These are phyloP conservation scores for Penicillium nordicum DNA, from an alignment of 2,329 filamentous ascomycete genomes.

Conservation along the genomic window DNA sequence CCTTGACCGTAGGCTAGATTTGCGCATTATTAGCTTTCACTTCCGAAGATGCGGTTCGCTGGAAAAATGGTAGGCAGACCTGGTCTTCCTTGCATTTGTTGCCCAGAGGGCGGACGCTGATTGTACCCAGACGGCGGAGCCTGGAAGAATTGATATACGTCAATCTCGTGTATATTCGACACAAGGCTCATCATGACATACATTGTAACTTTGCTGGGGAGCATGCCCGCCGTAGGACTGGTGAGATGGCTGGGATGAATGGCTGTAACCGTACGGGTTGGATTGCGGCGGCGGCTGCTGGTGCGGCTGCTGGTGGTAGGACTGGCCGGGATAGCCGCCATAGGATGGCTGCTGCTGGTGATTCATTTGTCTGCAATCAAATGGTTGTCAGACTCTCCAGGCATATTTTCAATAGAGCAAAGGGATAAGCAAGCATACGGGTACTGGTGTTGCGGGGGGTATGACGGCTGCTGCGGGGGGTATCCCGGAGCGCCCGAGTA, in stretches of 20 bases:
- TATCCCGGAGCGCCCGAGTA: conserved; percentile 57
- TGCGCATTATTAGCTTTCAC: conserved; percentile 1
- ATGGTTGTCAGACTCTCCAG: conserved; percentile 4
- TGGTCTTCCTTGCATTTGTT: conserved; percentile 39
- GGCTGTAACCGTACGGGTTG: conserved; percentile 43
- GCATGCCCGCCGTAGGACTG: conserved; percentile 30
- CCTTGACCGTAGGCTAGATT: conserved; percentile 13
- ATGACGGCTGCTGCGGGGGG: conserved; percentile 48
- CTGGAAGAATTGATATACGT: conserved; percentile 16
- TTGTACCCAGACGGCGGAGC: conserved; percentile 33
- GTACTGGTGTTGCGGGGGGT: conserved; percentile 41
- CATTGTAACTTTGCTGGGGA: conserved; percentile 37
- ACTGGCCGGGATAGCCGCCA: conserved; percentile 39
- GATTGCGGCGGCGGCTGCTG: conserved; percentile 43
- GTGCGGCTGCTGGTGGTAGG: conserved; percentile 43
- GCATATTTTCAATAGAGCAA: conserved; percentile 1
- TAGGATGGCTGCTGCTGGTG: conserved; percentile 35
- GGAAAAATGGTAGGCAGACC: conserved; percentile 27
- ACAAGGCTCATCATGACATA: conserved; percentile 21
- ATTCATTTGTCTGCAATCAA: conserved; percentile 30
- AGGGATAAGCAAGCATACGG: conserved; percentile 33
- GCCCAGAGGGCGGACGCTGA: conserved; percentile 33
- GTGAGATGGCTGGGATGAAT: conserved; percentile 42
- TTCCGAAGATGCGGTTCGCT: neutral
- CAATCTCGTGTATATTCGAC: conserved; percentile 1